A percentile compares a stretch with the other conserved stretches of the same genome.
phyloP scores from a whole-genome alignment of 495 filamentous ascomycete genomes.

The Penicillium soppii region DNA sequence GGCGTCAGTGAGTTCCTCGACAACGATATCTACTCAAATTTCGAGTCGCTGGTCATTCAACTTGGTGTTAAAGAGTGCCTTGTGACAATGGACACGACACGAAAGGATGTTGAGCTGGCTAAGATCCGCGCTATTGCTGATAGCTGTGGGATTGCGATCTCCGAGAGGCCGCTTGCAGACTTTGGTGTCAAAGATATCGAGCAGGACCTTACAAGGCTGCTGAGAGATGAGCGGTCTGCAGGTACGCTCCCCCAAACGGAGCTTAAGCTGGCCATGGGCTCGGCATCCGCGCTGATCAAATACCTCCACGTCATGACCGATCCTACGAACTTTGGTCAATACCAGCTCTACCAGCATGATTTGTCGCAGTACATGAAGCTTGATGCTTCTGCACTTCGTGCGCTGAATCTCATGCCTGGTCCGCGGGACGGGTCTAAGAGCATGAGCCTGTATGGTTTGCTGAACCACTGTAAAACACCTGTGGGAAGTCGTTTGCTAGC shows the following conservation, averaged over 20 bases:
- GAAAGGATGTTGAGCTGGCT: constrained; percentile 83
- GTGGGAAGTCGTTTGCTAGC: constrained; percentile 86
- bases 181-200: constrained; percentile 94
- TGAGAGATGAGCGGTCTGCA: constrained; percentile 80
- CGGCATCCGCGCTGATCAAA: constrained; percentile 89
- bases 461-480: constrained; percentile 98
- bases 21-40: constrained; percentile 97
- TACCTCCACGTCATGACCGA: constrained; percentile 93
- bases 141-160: constrained; percentile 84
- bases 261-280: constrained; percentile 94
- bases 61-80: constrained; percentile 94
- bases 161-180: constrained; percentile 71
- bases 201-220: constrained; percentile 81
- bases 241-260: constrained; percentile 83
- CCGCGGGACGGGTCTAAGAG: constrained; percentile 90
- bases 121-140: constrained; percentile 89
- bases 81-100: constrained; percentile 69
- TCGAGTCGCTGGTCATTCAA: constrained; percentile 94
- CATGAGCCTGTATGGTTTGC: constrained; percentile 93
- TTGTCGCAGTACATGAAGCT: constrained; percentile 98
- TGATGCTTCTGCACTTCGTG: constrained; percentile 89
- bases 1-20: constrained; percentile 97
- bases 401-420: constrained; percentile 95
- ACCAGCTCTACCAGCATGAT: constrained; percentile 96
- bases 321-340: constrained; percentile 92